Evolutionary conservation across 768 basidiomycete species (phyloP).

Genomic region (Amanita pseudoporphyria): DNA sequence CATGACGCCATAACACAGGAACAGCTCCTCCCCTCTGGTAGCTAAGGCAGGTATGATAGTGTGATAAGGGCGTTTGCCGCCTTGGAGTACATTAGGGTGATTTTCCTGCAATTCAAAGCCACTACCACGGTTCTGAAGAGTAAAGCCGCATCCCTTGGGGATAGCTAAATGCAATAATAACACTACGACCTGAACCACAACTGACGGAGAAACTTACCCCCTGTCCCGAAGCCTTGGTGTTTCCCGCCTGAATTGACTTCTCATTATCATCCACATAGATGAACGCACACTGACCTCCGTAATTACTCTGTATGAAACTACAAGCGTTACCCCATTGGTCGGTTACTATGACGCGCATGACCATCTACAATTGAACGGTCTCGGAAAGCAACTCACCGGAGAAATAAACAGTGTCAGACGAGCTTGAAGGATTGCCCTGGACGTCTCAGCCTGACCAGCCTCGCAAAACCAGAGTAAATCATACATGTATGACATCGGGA

Average conservation of each 20-base stretch:
- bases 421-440: conserved; percentile 73
- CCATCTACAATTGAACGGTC: background rate
- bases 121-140: conserved; percentile 87
- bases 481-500: conserved; percentile 56
- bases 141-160: conserved; percentile 93
- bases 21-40: conserved; percentile 68
- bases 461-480: conserved; percentile 11
- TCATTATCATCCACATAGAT: background rate
- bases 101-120: conserved; percentile 72
- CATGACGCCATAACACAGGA: conserved; percentile 88
- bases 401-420: conserved; percentile 94
- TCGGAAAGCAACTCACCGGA: conserved; percentile 39
- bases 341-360: conserved; percentile 34
- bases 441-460: conserved; percentile 6
- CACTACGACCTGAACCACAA: background rate
- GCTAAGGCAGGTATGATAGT: conserved; percentile 93
- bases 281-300: conserved; percentile 43
- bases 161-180: conserved; percentile 43
- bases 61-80: conserved; percentile 76
- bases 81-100: conserved; percentile 81
- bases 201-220: conserved; percentile 32
- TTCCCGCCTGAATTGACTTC: background rate
- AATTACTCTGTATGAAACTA: conserved; percentile 86
- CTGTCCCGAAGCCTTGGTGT: conserved; percentile 75
- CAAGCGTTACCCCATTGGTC: conserved; percentile 89